A percentile compares a stretch with the other conserved stretches of the same genome.
Conservation (phyloP, 805 yeast species). For the Saturnispora quitensis region DNA sequence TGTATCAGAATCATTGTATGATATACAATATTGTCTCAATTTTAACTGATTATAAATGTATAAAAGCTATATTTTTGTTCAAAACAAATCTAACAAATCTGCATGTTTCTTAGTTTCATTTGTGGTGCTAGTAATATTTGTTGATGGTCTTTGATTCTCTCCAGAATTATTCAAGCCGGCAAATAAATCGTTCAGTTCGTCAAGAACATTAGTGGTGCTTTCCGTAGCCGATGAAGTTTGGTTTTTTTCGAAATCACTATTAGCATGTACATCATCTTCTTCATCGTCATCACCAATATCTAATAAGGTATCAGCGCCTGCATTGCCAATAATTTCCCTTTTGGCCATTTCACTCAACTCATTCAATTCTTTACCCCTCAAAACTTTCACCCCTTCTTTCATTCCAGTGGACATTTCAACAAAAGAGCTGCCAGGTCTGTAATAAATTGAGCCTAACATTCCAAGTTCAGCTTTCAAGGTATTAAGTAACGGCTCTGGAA, state of each 20-base stretch:
- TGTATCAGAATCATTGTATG: too few relatives aligned
- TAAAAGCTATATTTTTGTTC: background rate
- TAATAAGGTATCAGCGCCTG: constrained; percentile 67
- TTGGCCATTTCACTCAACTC: constrained; percentile 73
- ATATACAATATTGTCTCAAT: background rate
- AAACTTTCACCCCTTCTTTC: constrained; percentile 6
- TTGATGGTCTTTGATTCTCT: background rate
- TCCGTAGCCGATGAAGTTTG: constrained; percentile 17
- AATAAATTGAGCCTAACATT: constrained; percentile 82
- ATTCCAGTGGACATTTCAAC: background rate
- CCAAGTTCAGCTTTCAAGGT: constrained; percentile 69
- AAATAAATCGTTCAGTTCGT: constrained; percentile 71
- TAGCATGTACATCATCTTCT: constrained; percentile 1
- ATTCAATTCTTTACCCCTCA: constrained; percentile 51
- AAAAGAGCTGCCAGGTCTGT: constrained; percentile 62
- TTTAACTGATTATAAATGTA: background rate
- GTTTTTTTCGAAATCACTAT: background rate
- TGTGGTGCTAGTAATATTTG: background rate
- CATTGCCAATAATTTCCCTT: constrained; percentile 53
- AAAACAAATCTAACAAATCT: constrained; percentile 10
- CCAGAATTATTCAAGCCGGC: constrained; percentile 17
- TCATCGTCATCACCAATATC: constrained; percentile 69
- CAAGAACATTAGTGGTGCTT: constrained; percentile 37
- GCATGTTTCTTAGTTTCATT: constrained; percentile 1
- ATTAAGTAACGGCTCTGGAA: constrained; percentile 59